Evolutionary conservation across 129 eudicot species (phyloP), one percentile per base, ranked within the genome.

Genomic region (Silybum marianum): DNA sequence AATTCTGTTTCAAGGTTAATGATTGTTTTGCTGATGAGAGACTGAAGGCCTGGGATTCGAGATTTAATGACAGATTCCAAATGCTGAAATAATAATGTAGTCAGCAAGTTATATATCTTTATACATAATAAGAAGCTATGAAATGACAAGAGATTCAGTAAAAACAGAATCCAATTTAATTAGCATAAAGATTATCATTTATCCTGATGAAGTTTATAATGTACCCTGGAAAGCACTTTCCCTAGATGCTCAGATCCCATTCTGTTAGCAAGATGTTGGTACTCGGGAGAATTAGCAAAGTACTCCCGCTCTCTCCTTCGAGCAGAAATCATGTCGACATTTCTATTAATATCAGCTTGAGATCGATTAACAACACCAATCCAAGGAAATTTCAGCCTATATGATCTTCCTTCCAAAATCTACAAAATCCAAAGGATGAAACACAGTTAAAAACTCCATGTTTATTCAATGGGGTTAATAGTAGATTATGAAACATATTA

Each of bases 201-300:
- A 28, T 28, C 30, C 24, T 54, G 28, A 11, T 30, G 40, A 40
- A 81, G 63, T 21, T 19, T 28, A 28, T 28, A 74, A 19, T 78
- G 9, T 86, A 94, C 98, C 80, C 86, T 86, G 7, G 99, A 95
- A 40, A 95, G 90, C 73, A 95, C 90, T 86, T 88, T 95, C 66
- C 97, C 99, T 36, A 95, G 85, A 84, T 90, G 92, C 84, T 95
- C 99, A 22, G 99, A 95, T 72, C 97, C 99, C 99, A 95, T 92
- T 81, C 96, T 89, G 80, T 76, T 77, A 80, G 94, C 88, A 75
- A 95, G 91, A 88, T 92, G 99, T 63, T 76, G 81, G 82, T 95
- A 92, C 71, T 95, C 97, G 0, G 90, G 91, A 75, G 91, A 81
- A 75, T 63, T 89, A 73, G 90, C 73, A 77, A 93, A 95, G 48